These are phyloP conservation scores for Thielaviopsis ethacetica DNA, from an alignment of 2,329 filamentous ascomycete species.

Conservation along the genomic window DNA sequence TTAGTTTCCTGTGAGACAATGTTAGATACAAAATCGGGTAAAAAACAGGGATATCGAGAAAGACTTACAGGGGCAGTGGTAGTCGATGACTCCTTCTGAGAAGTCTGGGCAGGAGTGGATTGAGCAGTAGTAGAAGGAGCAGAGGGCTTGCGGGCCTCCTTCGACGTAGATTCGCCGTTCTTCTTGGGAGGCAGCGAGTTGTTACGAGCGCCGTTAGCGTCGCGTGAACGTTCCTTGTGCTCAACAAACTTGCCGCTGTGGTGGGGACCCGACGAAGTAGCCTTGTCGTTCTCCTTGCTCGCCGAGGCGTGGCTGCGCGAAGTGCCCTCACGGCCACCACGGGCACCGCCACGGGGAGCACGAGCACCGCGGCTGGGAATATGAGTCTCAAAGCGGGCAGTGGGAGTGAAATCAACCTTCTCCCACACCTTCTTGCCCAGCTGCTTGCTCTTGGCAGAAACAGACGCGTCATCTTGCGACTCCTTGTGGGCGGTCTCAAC, in stretches of 20 bases:
- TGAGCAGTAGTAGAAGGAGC: constrained; percentile 19
- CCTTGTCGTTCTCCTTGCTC: constrained; percentile 24
- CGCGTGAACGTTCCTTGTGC: constrained; percentile 9
- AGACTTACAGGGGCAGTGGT: constrained; percentile 23
- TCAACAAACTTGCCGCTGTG: constrained; percentile 3
- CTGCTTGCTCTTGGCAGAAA: constrained; percentile 32
- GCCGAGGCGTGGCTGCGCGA: constrained; percentile 16
- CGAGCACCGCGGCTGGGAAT: constrained; percentile 41
- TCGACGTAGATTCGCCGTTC: constrained; percentile 23
- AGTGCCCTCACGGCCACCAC: constrained; percentile 18
- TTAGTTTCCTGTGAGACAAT: constrained; percentile 4
- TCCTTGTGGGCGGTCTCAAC: constrained; percentile 47
- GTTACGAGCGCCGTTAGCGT: constrained; percentile 16
- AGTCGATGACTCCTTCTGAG: constrained; percentile 20
- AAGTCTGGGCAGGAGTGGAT: not conserved
- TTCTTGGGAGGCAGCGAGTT: constrained; percentile 21
- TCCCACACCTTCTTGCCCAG: constrained; percentile 68
- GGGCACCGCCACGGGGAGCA: constrained; percentile 28
- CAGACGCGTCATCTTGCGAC: constrained; percentile 35
- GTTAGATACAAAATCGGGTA: not conserved
- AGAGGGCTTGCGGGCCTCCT: constrained; percentile 31
- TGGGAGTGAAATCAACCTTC: constrained; percentile 64
- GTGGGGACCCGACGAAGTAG: constrained; percentile 16
- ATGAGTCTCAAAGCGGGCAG: constrained; percentile 74
- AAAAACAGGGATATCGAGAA: not conserved